Conservation (phyloP, 805 yeast genomes). For the Yamadazyma nakazawae region DNA sequence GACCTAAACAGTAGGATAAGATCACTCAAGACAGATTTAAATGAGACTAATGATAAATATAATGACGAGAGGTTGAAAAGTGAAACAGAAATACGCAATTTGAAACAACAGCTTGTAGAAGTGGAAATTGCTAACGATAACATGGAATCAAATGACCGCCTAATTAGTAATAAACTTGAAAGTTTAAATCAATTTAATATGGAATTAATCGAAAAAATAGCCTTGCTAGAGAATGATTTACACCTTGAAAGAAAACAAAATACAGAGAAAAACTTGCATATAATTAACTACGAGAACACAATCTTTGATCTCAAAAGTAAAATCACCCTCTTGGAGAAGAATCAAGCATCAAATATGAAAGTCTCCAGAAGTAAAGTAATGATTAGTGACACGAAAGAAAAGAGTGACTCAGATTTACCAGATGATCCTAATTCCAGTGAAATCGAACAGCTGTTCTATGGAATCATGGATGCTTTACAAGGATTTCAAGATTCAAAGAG, state of each 20-base stretch:
- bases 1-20: slow-evolving; percentile 4
- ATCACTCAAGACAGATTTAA: slow-evolving; percentile 17
- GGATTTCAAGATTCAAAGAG: slow-evolving; percentile 19
- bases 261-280: slow-evolving; percentile 24
- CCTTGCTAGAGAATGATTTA: slow-evolving; percentile 40
- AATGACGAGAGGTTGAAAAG: slow-evolving; percentile 19
- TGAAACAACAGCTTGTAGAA: slow-evolving; percentile 33
- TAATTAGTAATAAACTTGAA: slow-evolving; percentile 30
- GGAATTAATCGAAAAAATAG: slow-evolving; percentile 40
- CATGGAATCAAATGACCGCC: slow-evolving; percentile 37
- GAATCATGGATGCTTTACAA: slow-evolving; percentile 26
- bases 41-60: slow-evolving; percentile 17
- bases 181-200: slow-evolving; percentile 37
- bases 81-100: slow-evolving; percentile 19
- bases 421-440: slow-evolving; percentile 4
- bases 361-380: background rate
- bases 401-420: background rate
- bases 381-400: background rate
- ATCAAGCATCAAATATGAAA: background rate
- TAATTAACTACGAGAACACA: slow-evolving; percentile 31
- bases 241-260: slow-evolving; percentile 24
- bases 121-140: slow-evolving; percentile 43
- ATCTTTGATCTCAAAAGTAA: slow-evolving; percentile 18
- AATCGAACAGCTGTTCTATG: slow-evolving; percentile 20
- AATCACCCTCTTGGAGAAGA: slow-evolving; percentile 1